Percentiles rank a stretch among this genome's conserved stretches.
Evolutionary conservation across 345 rosid genomes (phyloP).

Genomic region (Brassica cretica): DNA sequence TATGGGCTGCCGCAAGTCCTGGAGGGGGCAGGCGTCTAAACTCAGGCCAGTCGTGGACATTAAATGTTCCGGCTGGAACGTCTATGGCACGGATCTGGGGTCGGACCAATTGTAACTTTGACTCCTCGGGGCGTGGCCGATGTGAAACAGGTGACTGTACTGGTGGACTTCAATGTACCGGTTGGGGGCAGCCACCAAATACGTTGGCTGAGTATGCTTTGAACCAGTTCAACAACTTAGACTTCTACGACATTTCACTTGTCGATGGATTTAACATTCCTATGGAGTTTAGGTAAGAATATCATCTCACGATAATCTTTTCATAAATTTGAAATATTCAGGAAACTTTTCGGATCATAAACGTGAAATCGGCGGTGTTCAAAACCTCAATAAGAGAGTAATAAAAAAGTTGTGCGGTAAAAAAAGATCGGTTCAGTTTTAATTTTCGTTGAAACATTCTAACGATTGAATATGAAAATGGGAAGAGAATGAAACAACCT

Average conservation of each 20-base stretch:
- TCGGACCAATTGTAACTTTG: constrained; percentile 43
- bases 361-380: neutral
- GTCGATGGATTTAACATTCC: constrained; percentile 44
- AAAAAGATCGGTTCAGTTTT: neutral
- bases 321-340: neutral
- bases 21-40: constrained; percentile 42
- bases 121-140: constrained; percentile 34
- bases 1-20: constrained; percentile 56
- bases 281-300: constrained; percentile 42
- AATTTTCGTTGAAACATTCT: neutral
- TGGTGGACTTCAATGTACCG: constrained; percentile 47
- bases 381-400: neutral
- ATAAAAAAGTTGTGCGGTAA: neutral
- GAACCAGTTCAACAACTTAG: constrained; percentile 51
- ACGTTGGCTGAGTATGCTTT: constrained; percentile 62
- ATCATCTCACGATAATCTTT: neutral
- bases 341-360: neutral
- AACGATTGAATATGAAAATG: neutral
- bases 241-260: constrained; percentile 43
- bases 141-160: constrained; percentile 64
- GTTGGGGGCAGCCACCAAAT: constrained; percentile 58
- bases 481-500: neutral
- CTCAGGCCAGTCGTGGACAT: constrained; percentile 31
- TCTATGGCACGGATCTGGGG: constrained; percentile 43
- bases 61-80: constrained; percentile 36